Conservation (phyloP, 2,329 filamentous ascomycete genomes). For the Penicillium psychrosexuale region DNA sequence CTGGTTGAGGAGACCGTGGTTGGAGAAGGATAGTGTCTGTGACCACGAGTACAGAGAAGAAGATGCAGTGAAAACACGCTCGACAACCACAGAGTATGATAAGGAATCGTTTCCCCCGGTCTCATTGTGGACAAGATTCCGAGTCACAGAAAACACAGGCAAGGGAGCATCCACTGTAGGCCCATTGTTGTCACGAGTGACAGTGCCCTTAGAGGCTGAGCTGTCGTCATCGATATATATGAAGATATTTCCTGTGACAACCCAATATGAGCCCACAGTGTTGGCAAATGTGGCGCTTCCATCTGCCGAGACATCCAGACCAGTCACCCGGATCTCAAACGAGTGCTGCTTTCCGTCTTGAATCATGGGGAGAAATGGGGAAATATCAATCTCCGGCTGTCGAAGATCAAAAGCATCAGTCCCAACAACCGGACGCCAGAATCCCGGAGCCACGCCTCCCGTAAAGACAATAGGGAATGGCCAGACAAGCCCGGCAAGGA, state of each 20-base stretch:
- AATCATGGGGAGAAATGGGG: conserved; percentile 68
- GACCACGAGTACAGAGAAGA: conserved; percentile 54
- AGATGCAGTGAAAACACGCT: conserved; percentile 54
- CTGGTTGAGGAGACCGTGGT: conserved; percentile 54
- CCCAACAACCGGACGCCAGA: conserved; percentile 76
- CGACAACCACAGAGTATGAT: conserved; percentile 56
- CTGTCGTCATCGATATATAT: conserved; percentile 61
- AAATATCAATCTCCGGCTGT: conserved; percentile 79
- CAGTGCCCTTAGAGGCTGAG: not conserved
- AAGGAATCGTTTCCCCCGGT: conserved; percentile 60
- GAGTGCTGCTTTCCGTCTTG: conserved; percentile 63
- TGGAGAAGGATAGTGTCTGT: conserved; percentile 57
- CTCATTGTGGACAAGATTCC: conserved; percentile 22
- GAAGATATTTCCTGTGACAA: conserved; percentile 75
- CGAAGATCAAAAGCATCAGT: conserved; percentile 74
- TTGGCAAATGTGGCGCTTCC: conserved; percentile 49
- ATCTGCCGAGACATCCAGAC: conserved; percentile 57
- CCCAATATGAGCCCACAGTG: conserved; percentile 66
- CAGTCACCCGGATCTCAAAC: conserved; percentile 66
- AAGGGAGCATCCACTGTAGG: conserved; percentile 30
- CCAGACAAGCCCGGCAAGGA: conserved; percentile 72
- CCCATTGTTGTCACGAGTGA: not conserved
- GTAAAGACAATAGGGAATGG: conserved; percentile 82
- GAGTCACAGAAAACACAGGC: conserved; percentile 51
- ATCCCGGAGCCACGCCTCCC: conserved; percentile 70